These are phyloP conservation scores for Nakaseomyces bracarensis DNA, from an alignment of 1,139 yeast species.

Conservation along the genomic window DNA sequence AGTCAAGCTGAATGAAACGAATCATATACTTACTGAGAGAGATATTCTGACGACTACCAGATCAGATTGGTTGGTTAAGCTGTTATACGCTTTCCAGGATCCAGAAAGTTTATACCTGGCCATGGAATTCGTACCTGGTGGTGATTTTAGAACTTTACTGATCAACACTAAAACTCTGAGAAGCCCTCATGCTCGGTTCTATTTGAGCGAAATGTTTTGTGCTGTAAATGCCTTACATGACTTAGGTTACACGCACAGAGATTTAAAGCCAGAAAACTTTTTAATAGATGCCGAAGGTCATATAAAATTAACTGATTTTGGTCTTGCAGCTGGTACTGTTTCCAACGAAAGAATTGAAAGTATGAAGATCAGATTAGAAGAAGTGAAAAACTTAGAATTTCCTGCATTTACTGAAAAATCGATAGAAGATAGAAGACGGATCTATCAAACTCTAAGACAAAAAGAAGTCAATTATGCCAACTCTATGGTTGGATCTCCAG, in stretches of 20 bases:
- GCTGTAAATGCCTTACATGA: slow-evolving; percentile 91
- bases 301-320: slow-evolving; percentile 94
- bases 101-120: slow-evolving; percentile 84
- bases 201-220: slow-evolving; percentile 91
- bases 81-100: slow-evolving; percentile 93
- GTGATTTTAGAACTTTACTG: slow-evolving; percentile 90
- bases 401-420: slow-evolving; percentile 59
- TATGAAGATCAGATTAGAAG: slow-evolving; percentile 77
- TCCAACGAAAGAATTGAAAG: slow-evolving; percentile 90
- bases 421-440: slow-evolving; percentile 74
- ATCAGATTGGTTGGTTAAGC: slow-evolving; percentile 91
- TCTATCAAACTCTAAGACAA: slow-evolving; percentile 66
- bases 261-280: slow-evolving; percentile 94
- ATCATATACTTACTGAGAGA: slow-evolving; percentile 92
- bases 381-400: slow-evolving; percentile 62
- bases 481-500: slow-evolving; percentile 97
- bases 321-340: slow-evolving; percentile 93
- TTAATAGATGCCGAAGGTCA: slow-evolving; percentile 91
- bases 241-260: slow-evolving; percentile 94
- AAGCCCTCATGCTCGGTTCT: slow-evolving; percentile 93
- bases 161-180: slow-evolving; percentile 88
- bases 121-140: slow-evolving; percentile 99
- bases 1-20: slow-evolving; percentile 85
- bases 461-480: slow-evolving; percentile 73
- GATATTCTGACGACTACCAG: slow-evolving; percentile 92